Evolutionary conservation across 805 yeast species (phyloP).

Genomic region (Komagataella pseudopastoris): DNA sequence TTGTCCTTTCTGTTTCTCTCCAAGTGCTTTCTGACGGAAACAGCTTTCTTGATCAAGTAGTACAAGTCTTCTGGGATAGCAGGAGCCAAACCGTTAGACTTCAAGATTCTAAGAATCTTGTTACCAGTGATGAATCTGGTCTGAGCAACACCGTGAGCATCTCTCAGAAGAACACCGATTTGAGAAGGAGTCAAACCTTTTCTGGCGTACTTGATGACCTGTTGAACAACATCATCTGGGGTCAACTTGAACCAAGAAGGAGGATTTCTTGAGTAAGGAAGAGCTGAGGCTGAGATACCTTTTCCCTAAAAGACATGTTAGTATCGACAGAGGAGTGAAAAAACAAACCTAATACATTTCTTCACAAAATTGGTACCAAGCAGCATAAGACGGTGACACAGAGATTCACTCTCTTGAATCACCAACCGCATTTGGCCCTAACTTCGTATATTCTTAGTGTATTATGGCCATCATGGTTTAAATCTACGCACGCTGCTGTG

Average conservation of each 20-base stretch:
- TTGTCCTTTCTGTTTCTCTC: conserved; percentile 99
- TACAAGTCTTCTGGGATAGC: conserved; percentile 99
- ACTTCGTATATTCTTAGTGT: neutral
- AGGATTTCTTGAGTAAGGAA: conserved; percentile 97
- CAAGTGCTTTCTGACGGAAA: conserved; percentile 98
- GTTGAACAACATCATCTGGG: conserved; percentile 92
- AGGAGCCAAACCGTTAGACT: conserved; percentile 99
- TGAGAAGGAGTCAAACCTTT: conserved; percentile 99
- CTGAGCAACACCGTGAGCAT: conserved; percentile 99
- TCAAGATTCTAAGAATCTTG: conserved; percentile 98
- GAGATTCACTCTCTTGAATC: conserved; percentile 1
- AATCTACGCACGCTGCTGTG: conserved; percentile 83
- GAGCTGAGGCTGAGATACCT: conserved; percentile 98
- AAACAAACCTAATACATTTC: conserved; percentile 17
- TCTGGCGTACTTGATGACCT: conserved; percentile 98
- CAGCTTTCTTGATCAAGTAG: conserved; percentile 99
- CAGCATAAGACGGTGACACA: conserved; percentile 18
- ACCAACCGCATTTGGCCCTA: conserved; percentile 1
- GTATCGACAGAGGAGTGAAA: conserved; percentile 15
- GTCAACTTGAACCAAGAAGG: conserved; percentile 99
- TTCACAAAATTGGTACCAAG: conserved; percentile 34
- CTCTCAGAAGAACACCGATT: conserved; percentile 98
- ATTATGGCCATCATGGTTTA: conserved; percentile 1
- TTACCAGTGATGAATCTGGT: conserved; percentile 95
- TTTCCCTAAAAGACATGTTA: conserved; percentile 65